Evolutionary conservation across 345 rosid genomes (phyloP).

Genomic region (Barbarea vulgaris): DNA sequence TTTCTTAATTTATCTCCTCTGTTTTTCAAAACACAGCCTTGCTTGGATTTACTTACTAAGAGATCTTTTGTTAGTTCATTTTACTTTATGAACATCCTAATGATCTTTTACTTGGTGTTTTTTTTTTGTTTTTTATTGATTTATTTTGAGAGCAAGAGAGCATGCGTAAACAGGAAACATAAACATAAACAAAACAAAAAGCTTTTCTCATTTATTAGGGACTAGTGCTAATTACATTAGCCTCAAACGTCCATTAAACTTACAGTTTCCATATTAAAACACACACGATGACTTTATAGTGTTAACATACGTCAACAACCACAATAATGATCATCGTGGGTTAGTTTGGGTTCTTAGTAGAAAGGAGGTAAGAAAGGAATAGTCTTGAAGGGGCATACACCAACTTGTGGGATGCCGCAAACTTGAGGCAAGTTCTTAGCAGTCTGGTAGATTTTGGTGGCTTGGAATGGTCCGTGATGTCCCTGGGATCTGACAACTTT

Average conservation of each 20-base stretch:
- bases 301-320: slow-evolving; percentile 16
- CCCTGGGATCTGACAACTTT: slow-evolving; percentile 3
- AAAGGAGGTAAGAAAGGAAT: slow-evolving; percentile 18
- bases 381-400: slow-evolving; percentile 18
- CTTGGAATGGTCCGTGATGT: neutral
- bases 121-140: neutral
- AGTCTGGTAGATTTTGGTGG: neutral
- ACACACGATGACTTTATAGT: neutral
- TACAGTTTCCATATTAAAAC: neutral
- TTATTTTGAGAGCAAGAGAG: neutral
- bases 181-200: neutral
- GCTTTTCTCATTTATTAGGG: neutral
- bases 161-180: neutral
- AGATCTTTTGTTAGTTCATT: neutral
- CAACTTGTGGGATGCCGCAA: slow-evolving; percentile 20
- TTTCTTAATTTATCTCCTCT: neutral
- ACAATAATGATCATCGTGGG: neutral
- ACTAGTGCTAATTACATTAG: slow-evolving; percentile 27
- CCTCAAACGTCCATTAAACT: slow-evolving; percentile 9
- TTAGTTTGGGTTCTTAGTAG: slow-evolving; percentile 12
- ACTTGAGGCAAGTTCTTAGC: slow-evolving; percentile 25
- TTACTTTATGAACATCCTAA: neutral
- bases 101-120: too few species aligned
- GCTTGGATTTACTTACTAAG: neutral
- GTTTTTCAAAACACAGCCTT: neutral